Evolutionary conservation across 164 flowering plant species (phyloP), one percentile per base, ranked within the genome.

Genomic region (Tetrastigma voinierianum): DNA sequence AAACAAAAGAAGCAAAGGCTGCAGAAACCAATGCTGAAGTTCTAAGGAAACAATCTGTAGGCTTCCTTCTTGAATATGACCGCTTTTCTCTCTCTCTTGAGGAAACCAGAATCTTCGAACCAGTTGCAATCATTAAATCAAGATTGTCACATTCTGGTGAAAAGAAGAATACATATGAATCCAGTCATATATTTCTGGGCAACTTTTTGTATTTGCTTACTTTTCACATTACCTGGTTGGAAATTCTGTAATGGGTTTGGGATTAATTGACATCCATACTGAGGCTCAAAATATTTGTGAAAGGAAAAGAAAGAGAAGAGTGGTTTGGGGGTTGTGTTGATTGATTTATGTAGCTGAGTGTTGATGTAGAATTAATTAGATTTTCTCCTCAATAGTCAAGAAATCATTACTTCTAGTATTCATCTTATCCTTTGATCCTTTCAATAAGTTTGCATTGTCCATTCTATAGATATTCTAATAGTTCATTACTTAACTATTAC

Each of bases 21-120:
- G 87, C 88, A 10, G 90, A 91, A 78, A 75, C 86, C 52, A 82
- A 79, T 76, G 77, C 82, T 20, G 65, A 74, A 61, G 97, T 90
- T 64, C 64, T 88, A 61, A 84, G 75, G 70, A 86, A 91, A 67
- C 97, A 89, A 74, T 82, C 90, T 5, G 92, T 86, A 75, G 91
- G 97, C 8, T 77, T 91, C 66, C 92, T 88, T 72, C 83, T 91
- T 32, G 94, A 91, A 72, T 91, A 86, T 65, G 90, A 86, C 59
- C 86, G 92, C 45, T 71, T 88, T 71, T 79, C n/a, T n/a, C n/a
- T n/a, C n/a, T n/a, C n/a, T n/a, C n/a, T 84, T 54, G 87, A 84
- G 61, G 97, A 91, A 91, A 91, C 72, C 92, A 87, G 61, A 85
- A 74, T 64, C 82, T 88, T 43, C 77, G 58, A 76, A 61, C 57